Conservation (phyloP, 176 grass and related monocot genomes). For the Microstegium vimineum region DNA sequence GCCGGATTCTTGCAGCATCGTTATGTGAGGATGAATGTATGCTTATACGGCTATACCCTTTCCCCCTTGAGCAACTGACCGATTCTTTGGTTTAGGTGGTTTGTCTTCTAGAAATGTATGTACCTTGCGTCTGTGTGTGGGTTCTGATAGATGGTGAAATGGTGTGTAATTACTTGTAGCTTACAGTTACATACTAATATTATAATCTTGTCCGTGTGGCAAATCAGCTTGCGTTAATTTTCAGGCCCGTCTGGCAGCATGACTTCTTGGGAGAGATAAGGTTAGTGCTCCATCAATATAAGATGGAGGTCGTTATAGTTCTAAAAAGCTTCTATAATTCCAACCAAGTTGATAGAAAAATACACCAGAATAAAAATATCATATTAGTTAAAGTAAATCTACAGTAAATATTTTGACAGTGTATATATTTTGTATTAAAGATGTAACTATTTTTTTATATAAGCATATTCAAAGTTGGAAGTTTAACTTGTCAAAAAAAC, state of each 20-base stretch:
- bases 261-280: not conserved
- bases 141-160: not conserved
- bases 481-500: no score
- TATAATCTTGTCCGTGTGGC: not conserved
- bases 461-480: no score
- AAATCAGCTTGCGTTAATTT: not conserved
- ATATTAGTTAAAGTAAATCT: not conserved
- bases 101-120: not conserved
- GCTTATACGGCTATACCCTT: not conserved
- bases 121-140: not conserved
- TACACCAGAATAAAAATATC: not conserved
- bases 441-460: no score
- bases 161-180: constrained; percentile 15
- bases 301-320: not conserved
- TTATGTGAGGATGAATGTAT: not conserved
- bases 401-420: not conserved
- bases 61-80: not conserved
- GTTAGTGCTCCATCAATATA: not conserved
- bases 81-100: not conserved
- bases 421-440: no score
- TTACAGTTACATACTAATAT: not conserved
- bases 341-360: not conserved
- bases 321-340: not conserved
- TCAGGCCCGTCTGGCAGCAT: not conserved
- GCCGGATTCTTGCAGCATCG: constrained; percentile 21